Evolutionary conservation across 2,329 filamentous ascomycete genomes (phyloP), one percentile per base, ranked within the genome.

Genomic region (Colletotrichum tamarilloi): DNA sequence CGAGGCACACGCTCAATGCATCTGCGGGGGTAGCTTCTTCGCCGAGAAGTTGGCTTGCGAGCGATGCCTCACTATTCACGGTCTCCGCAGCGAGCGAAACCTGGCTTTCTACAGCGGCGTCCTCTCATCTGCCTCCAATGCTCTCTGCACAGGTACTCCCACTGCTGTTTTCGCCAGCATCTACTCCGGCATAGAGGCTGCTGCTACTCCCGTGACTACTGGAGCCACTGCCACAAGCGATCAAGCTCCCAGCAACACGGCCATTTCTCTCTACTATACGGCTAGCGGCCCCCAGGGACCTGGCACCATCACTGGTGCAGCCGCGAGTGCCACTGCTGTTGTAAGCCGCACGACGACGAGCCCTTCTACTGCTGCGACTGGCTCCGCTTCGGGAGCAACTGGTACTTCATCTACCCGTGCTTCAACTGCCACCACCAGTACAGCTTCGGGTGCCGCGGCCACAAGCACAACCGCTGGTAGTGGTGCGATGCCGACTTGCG

Each of bases 231-330:
- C 68, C 38, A 74, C 72, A 12, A 80, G 71, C 11, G 84, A 85
- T 75, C 73, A 77, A 26, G 82, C 77, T 42, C 80, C 79, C 2
- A 78, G 82, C 35, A 75, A 83, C 76, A 82, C 83, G 53, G 83
- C 80, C n/a, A 80, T 85, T 12, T 84, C 82, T 69, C 73, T 85
- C 38, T 86, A 86, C 76, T 86, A 83, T 77, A 86, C 84, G 7
- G 77, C 81, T 2, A 81, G 74, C 26, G 82, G 79, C 1, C 68
- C 72, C 5, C 84, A 85, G 72, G 84, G 84, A 0, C 80, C 82
- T 1, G 85, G 85, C 22, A 67, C 76, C 19, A 85, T 87, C 69
- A 86, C 84, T 35, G 84, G 85, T 14, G 80, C 78, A 53, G 83
- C 83, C 9, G 79, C 81, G 24, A 77, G 76, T 12, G 83, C 83